A percentile compares a stretch with the other conserved stretches of the same genome.
These are phyloP conservation scores for Beta lomatogona DNA, from an alignment of 179 eudicot species.

Conservation along the genomic window DNA sequence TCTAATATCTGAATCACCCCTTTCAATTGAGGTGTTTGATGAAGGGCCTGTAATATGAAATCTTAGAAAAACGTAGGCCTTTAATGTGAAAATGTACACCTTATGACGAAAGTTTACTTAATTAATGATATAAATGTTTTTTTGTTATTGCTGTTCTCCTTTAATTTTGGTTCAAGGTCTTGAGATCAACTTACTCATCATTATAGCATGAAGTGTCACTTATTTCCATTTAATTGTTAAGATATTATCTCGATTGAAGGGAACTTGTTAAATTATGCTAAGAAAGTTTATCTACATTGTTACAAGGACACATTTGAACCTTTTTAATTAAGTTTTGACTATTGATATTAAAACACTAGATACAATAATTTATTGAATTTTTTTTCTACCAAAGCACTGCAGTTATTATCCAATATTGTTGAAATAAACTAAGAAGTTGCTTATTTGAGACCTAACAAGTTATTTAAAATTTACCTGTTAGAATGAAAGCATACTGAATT, in stretches of 20 bases:
- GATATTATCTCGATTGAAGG: background rate
- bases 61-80: too few species aligned
- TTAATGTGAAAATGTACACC: too few species aligned
- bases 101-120: too few species aligned
- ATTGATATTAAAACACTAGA: background rate
- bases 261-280: background rate
- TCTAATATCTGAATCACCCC: too few species aligned
- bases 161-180: background rate
- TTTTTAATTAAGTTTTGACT: background rate
- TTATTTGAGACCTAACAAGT: background rate
- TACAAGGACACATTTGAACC: background rate
- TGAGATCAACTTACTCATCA: background rate
- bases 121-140: background rate
- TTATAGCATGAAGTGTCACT: background rate
- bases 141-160: too few species aligned
- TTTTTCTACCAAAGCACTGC: background rate
- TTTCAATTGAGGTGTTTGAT: too few species aligned
- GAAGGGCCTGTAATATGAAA: too few species aligned
- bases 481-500: background rate
- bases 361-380: background rate
- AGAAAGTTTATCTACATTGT: background rate
- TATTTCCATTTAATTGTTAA: background rate
- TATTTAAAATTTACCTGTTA: background rate
- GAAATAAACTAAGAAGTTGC: background rate
- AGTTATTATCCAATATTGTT: background rate